These are phyloP conservation scores for Gyrodon lividus DNA, from an alignment of 768 basidiomycete genomes.

Conservation along the genomic window DNA sequence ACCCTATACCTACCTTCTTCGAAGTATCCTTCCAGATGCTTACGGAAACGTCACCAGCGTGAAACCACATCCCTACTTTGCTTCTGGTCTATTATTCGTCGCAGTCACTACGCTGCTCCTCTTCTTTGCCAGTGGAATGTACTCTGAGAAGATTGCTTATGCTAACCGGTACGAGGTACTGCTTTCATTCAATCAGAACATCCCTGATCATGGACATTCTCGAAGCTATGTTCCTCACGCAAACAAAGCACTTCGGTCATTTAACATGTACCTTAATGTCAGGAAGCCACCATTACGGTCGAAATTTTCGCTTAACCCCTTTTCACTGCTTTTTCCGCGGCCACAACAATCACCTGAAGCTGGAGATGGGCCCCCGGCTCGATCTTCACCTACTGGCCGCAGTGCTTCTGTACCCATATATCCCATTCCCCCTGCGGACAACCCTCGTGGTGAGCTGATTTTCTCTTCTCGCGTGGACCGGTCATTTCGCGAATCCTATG, in stretches of 20 bases:
- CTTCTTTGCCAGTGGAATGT: conserved; percentile 97
- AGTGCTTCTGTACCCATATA: conserved; percentile 45
- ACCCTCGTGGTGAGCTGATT: conserved; percentile 95
- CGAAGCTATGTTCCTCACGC: conserved; percentile 93
- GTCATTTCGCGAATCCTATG: conserved; percentile 85
- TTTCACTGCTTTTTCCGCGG: conserved; percentile 39
- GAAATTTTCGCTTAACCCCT: conserved; percentile 44
- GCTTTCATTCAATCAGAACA: conserved; percentile 8
- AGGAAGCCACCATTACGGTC: conserved; percentile 73
- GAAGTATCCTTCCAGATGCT: conserved; percentile 49
- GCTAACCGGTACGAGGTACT: conserved; percentile 77
- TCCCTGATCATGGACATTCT: conserved; percentile 15
- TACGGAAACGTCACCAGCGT: conserved; percentile 42
- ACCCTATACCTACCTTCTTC: conserved; percentile 55
- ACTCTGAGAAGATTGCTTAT: conserved; percentile 93
- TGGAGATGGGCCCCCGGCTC: conserved; percentile 25
- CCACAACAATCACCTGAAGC: conserved; percentile 22
- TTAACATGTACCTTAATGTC: conserved; percentile 98
- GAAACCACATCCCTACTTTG: conserved; percentile 68
- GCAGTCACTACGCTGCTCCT: conserved; percentile 86
- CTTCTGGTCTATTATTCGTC: conserved; percentile 80
- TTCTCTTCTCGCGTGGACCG: conserved; percentile 88
- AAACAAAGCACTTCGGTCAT: conserved; percentile 84
- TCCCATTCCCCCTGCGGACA: conserved; percentile 85
- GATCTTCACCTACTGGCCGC: conserved; percentile 36